Percentiles rank a stretch among this genome's conserved stretches.
These are phyloP conservation scores for Coemansia sp. DNA, from an alignment of 192 early-diverging fungal genomes.

Conservation along the genomic window DNA sequence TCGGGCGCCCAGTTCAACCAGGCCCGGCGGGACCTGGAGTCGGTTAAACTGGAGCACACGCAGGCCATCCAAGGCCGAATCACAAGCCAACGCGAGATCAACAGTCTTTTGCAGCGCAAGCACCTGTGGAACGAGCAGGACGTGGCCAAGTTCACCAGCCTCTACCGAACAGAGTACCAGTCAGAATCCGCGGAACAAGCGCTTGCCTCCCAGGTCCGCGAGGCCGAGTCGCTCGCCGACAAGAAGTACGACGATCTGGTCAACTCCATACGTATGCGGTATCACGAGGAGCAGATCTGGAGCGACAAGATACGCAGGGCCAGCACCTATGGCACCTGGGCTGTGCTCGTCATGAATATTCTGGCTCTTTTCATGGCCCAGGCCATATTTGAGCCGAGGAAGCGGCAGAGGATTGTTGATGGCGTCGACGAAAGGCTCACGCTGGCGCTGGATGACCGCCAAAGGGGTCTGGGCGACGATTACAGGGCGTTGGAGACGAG, in stretches of 20 bases:
- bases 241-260: constrained; percentile 63
- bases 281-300: constrained; percentile 86
- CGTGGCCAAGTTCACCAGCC: constrained; percentile 72
- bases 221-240: constrained; percentile 66
- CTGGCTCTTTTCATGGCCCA: constrained; percentile 69
- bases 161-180: constrained; percentile 71
- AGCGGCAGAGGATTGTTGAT: constrained; percentile 64
- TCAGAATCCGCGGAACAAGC: constrained; percentile 57
- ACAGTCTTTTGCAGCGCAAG: constrained; percentile 76
- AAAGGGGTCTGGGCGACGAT: constrained; percentile 8
- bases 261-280: constrained; percentile 69
- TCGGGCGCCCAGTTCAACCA: constrained; percentile 50
- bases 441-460: constrained; percentile 53
- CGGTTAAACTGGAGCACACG: constrained; percentile 59
- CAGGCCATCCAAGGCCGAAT: constrained; percentile 60
- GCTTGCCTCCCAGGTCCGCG: constrained; percentile 54
- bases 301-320: constrained; percentile 82
- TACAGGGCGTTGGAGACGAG: neutral
- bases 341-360: constrained; percentile 67
- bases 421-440: constrained; percentile 66
- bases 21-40: constrained; percentile 52
- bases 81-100: constrained; percentile 72
- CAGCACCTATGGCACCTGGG: constrained; percentile 75
- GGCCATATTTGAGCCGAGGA: constrained; percentile 72
- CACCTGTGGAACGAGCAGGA: constrained; percentile 74